phyloP scores from a whole-genome alignment of 257 asterid genomes.

The Echium plantagineum region DNA sequence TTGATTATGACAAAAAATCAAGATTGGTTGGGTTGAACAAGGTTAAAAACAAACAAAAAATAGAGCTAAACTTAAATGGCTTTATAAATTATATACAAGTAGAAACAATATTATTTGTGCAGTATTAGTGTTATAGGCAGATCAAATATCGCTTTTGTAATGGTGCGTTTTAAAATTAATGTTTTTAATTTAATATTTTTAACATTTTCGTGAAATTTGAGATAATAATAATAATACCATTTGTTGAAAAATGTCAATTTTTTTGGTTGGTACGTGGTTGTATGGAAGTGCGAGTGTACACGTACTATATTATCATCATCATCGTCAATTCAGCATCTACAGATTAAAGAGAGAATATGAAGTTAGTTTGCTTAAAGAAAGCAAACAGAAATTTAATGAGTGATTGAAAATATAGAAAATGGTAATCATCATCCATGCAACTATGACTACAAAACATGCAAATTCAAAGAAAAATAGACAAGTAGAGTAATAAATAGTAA shows the following conservation, averaged over 20 bases:
- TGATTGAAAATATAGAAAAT: not conserved
- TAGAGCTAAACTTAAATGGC: not conserved
- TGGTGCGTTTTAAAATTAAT: too few relatives aligned
- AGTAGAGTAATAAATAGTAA: too few relatives aligned
- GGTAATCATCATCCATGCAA: not conserved
- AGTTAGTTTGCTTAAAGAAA: not conserved
- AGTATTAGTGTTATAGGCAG: too few relatives aligned
- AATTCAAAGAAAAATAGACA: not conserved
- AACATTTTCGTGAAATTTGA: too few relatives aligned
- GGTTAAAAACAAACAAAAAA: not conserved
- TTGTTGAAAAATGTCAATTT: too few relatives aligned
- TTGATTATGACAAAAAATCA: not conserved
- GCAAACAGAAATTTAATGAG: conserved; percentile 6
- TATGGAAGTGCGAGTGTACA: conserved; percentile 21
- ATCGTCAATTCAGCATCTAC: conserved; percentile 27
- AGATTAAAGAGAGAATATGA: conserved; percentile 3
- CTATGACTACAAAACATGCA: conserved; percentile 1
- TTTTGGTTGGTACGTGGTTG: conserved; percentile 18
- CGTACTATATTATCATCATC: conserved; percentile 34
- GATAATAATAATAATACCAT: too few relatives aligned
- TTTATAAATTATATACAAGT: not conserved
- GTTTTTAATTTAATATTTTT: too few relatives aligned
- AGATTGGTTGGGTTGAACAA: not conserved
- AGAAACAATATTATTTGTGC: too few relatives aligned
- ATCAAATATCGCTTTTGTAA: too few relatives aligned